phyloP scores from a whole-genome alignment of 2,329 filamentous ascomycete genomes.

The Colletotrichum cereale region DNA sequence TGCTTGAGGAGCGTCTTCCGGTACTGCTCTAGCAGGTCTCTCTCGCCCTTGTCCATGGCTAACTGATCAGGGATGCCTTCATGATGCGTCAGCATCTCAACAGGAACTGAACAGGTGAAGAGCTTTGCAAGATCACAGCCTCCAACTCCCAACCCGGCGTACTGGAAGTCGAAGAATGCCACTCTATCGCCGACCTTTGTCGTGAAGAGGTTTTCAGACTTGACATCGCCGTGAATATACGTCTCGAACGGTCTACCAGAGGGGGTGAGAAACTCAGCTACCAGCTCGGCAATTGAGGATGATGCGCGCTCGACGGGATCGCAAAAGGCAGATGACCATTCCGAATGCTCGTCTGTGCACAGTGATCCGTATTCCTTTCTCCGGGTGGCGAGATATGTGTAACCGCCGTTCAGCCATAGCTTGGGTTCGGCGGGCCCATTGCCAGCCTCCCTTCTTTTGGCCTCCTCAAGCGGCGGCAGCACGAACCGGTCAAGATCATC shows the following conservation, averaged over 20 bases:
- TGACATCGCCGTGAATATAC: conserved; percentile 76
- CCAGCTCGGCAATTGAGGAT: conserved; percentile 63
- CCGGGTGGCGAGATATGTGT: conserved; percentile 76
- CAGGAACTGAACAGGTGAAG: conserved; percentile 74
- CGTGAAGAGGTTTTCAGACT: conserved; percentile 76
- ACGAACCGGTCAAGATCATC: conserved; percentile 54
- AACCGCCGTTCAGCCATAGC: conserved; percentile 75
- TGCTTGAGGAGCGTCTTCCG: conserved; percentile 50
- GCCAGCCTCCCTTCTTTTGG: conserved; percentile 45
- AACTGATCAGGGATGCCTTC: conserved; percentile 52
- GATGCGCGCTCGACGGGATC: conserved; percentile 42
- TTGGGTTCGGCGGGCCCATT: conserved; percentile 42
- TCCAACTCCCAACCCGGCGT: conserved; percentile 72
- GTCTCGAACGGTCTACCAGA: conserved; percentile 62
- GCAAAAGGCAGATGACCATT: conserved; percentile 68
- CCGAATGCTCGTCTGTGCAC: conserved; percentile 58
- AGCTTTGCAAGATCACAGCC: conserved; percentile 76
- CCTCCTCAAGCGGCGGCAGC: conserved; percentile 68
- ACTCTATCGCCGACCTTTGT: conserved; percentile 61
- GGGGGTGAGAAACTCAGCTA: conserved; percentile 64
- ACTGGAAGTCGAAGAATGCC: conserved; percentile 79
- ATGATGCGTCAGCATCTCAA: conserved; percentile 60
- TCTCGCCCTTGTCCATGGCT: conserved; percentile 65
- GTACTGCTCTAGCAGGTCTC: conserved; percentile 64
- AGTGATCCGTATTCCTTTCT: conserved; percentile 67